Percentiles rank a stretch among this genome's conserved stretches.
phyloP scores from a whole-genome alignment of 1,139 yeast genomes.

The Sugiyamaella neomexicana region DNA sequence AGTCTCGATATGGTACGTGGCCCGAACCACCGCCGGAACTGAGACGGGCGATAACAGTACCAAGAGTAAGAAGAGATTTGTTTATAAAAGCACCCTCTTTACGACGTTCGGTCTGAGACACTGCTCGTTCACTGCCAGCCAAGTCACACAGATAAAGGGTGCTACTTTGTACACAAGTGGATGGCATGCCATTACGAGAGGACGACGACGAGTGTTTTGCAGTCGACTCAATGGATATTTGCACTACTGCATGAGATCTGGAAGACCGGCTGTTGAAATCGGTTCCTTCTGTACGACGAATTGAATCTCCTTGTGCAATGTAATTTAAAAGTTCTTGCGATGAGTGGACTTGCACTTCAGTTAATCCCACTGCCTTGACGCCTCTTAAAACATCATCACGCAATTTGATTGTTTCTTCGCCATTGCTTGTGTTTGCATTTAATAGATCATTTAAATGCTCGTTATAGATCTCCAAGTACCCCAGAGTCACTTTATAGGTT shows the following conservation, averaged over 20 bases:
- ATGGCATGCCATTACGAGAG: conserved; percentile 32
- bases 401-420: conserved; percentile 57
- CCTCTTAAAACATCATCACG: conserved; percentile 76
- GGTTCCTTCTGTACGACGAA: conserved; percentile 82
- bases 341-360: conserved; percentile 56
- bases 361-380: conserved; percentile 73
- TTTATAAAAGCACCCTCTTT: conserved; percentile 93
- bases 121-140: conserved; percentile 94
- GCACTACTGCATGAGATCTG: conserved; percentile 89
- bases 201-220: conserved; percentile 40
- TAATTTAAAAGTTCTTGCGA: conserved; percentile 61
- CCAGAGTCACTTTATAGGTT: conserved; percentile 53
- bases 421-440: conserved; percentile 25
- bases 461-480: conserved; percentile 88
- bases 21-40: conserved; percentile 35
- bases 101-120: conserved; percentile 75
- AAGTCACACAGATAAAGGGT: conserved; percentile 87
- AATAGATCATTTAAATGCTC: conserved; percentile 80
- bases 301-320: conserved; percentile 68
- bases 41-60: conserved; percentile 82
- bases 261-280: conserved; percentile 84
- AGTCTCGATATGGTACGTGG: conserved; percentile 90
- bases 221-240: conserved; percentile 54
- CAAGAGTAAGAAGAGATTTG: conserved; percentile 81
- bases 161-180: conserved; percentile 46